phyloP scores from a whole-genome alignment of 768 basidiomycete species.

The Tulasnella sp. region DNA sequence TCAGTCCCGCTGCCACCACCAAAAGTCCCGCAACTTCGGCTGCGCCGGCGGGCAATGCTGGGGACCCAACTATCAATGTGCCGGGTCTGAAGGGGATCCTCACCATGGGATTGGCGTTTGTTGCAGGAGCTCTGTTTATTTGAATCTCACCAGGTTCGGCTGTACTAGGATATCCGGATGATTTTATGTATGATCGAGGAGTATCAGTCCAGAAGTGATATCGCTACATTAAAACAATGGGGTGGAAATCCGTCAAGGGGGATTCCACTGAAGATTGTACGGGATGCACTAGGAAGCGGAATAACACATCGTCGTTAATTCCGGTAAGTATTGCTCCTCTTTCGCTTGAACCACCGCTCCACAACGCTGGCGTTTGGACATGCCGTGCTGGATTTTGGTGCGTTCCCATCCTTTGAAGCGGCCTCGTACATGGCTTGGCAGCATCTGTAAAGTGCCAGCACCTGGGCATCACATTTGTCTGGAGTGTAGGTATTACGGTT shows the following conservation, averaged over 20 bases:
- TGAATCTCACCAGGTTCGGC: not conserved
- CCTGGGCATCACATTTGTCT: conserved; percentile 48
- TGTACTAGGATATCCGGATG: not conserved
- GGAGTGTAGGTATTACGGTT: conserved; percentile 56
- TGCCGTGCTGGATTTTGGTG: conserved; percentile 37
- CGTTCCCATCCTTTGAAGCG: conserved; percentile 37
- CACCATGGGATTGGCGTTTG: not conserved
- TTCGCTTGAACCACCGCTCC: conserved; percentile 48
- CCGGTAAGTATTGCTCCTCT: not conserved
- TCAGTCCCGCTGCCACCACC: no score
- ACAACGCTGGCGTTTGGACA: conserved; percentile 52
- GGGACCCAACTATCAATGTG: no score
- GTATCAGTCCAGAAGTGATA: no score
- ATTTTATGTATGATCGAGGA: not conserved
- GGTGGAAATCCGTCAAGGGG: not conserved
- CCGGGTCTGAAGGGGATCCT: not conserved
- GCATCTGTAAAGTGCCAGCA: conserved; percentile 53
- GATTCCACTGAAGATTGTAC: not conserved
- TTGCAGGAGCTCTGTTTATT: not conserved
- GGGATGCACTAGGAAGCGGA: not conserved
- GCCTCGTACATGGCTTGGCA: conserved; percentile 51
- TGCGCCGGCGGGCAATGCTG: no score
- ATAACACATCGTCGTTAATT: not conserved
- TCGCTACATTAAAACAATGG: no score
- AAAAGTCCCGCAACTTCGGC: no score